Evolutionary conservation across 2,329 filamentous ascomycete species (phyloP), one percentile per base, ranked within the genome.

Genomic region (Annulohypoxylon truncatum): DNA sequence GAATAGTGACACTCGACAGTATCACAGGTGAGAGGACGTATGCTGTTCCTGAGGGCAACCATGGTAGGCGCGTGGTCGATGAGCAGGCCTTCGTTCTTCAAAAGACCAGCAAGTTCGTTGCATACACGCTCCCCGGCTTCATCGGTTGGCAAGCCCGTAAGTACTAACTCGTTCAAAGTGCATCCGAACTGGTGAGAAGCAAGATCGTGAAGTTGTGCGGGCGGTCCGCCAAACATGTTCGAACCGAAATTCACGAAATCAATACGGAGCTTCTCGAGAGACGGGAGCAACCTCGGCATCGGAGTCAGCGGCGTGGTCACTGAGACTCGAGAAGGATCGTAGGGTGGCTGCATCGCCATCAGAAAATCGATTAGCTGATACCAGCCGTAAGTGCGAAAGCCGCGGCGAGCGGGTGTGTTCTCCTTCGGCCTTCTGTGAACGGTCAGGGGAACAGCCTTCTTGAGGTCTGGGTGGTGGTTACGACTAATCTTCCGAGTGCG

Each of bases 191-290:
- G 84, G 63, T 87, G 84, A 13, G 82, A 83, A 2, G 84, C 81
- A n/a, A 85, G 75, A 51, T 85, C 81, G 70, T 87, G 85, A 13
- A 87, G 77, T 47, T 83, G 82, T 2, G 79, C 75, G 1, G 81
- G 82, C 1, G 83, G 81, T 57, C 79, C 82, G 2, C 80, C 79
- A 31, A 86, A 74, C 26, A 82, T 77, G 1, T 81, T 75, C 8
- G 83, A 80, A 1, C 81, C 80, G 48, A 87, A 87, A 68, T 87
- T 87, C 70, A 87, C 83, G 15, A 87, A 79, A 64, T 87, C 85
- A 31, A 87, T 79, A 33, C 85, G 82, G 40, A 87, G 74, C 15
- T 78, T 78, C 24, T 79, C 76, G 2, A 87, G 77, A 13, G 77
- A 80, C 1, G 85, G 85, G 0, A 87, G 72, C 9, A 87, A 79